Evolutionary conservation across 495 filamentous ascomycete species (phyloP), one percentile per base, ranked within the genome.

Genomic region (Aspergillus baeticus): DNA sequence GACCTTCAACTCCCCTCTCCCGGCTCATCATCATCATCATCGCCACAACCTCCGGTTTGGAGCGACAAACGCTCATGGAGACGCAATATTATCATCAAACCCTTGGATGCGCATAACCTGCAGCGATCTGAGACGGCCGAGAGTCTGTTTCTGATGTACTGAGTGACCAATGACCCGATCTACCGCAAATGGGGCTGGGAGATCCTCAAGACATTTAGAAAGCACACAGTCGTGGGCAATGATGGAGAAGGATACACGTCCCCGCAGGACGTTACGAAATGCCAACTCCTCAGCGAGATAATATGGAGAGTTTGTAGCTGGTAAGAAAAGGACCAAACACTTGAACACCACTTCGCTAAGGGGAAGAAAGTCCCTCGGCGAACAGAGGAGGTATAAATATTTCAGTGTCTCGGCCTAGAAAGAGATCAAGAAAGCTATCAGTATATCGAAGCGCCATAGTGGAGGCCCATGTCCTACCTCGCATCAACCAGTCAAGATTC

Each of bases 151-250:
- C 92, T 97, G 71, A 95, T 98, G 91, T 98, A 92, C 87, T 86
- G 94, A 50, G 92, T 98, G 64, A 98, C 94, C 17, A 91, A 89
- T 23, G 92, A 98, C 54, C 77, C 81, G 17, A 89, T 83, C 58
- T 98, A 98, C 69, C 83, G 94, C 10, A 81, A 96, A 58, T 97
- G 93, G 94, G 94, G 94, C 10, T 98, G 94, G 94, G 84, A 94
- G 58, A 97, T 98, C 81, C 98, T 98, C 75, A 85, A 92, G 73
- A 81, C 85, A 0, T 97, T 98, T 68, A 73, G 91, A 65, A 84
- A 87, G 60, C 83, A 96, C 67, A 95, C 88, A 0, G 80, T 84
- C 1, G 85, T 94, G 2, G 75, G 31, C n/a, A n/a, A n/a, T 13
- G 46, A 50, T 18, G 17, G 81, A 14, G 87, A 89, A 21, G 81